Evolutionary conservation across 1,139 yeast species (phyloP), one percentile per base, ranked within the genome.

Genomic region (Debaryomycetaceae sp.): DNA sequence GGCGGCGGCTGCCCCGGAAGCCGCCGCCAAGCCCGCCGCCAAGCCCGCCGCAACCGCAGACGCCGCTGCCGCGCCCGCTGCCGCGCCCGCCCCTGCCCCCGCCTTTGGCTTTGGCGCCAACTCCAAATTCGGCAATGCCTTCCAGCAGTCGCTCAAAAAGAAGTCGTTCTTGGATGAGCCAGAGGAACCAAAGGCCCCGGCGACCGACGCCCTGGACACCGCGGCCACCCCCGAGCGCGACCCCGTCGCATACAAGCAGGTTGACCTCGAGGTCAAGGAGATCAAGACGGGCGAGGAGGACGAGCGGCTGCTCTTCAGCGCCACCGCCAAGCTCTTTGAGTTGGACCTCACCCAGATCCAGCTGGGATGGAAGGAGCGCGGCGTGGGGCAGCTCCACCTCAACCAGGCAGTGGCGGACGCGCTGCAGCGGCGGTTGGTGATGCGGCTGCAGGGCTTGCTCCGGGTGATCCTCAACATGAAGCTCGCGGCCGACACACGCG

Each of bases 351-450:
- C 79, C 1, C 69, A 75, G 25, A 69, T 83, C 1, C 55, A 70
- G 9, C 75, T 70, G 17, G 96, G 96, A 2, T 93, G 99, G 98
- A 91, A 84, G 53, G 98, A 93, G 56, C 75, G 95, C 46, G 99
- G 98, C 12, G 70, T 83, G 24, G 99, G 99, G 2, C 73, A 78
- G 4, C 60, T 93, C 12, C 95, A 85, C 53, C 72, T 93, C 23
- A 91, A 91, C 54, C 72, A 73, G 38, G 58, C 66, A n/a, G 47
- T 52, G 16, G 46, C 46, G 3, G 60, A 61, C 28, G 49, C 58
- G 4, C 41, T 45, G 16, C 49, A 56, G 30, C 56, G 58, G 31
- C 50, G 97, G 43, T 54, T 91, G 17, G 83, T 91, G 4, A 89
- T 93, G 96, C 76, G 99, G 51, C 80, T 95, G 3, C 85, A 83